These are phyloP conservation scores for Cercospora sp. DNA, from an alignment of 2,329 filamentous ascomycete genomes.

Conservation along the genomic window DNA sequence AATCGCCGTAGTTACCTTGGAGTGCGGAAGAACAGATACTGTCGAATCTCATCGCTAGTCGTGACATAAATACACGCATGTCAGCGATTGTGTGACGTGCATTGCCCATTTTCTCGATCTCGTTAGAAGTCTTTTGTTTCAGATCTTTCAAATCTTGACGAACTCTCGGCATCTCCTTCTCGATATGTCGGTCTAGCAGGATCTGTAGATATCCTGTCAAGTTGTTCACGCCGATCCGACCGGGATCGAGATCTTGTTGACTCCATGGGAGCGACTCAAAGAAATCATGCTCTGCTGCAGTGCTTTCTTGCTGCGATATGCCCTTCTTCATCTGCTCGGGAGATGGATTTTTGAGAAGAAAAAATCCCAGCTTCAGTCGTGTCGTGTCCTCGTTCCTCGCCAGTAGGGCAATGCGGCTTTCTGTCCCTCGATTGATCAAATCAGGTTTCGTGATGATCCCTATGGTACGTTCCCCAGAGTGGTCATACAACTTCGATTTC, in stretches of 20 bases:
- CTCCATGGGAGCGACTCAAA: not conserved
- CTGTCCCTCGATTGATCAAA: constrained; percentile 34
- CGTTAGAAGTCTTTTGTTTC: not conserved
- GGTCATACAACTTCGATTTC: constrained; percentile 42
- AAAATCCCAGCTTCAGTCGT: constrained; percentile 38
- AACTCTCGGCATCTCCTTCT: not conserved
- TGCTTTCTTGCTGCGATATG: not conserved
- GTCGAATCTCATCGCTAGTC: not conserved
- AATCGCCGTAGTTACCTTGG: not conserved
- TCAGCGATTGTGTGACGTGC: not conserved
- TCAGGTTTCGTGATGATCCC: constrained; percentile 44
- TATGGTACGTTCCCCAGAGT: constrained; percentile 37
- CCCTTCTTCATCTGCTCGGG: constrained; percentile 32
- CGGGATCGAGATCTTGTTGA: not conserved
- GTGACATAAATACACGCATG: not conserved
- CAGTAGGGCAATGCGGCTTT: constrained; percentile 31
- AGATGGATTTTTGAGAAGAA: constrained; percentile 36
- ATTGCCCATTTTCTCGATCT: not conserved
- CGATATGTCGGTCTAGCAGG: not conserved
- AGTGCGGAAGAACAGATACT: not conserved
- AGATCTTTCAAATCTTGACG: not conserved
- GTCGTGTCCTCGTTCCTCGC: constrained; percentile 27
- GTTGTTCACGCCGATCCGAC: not conserved
- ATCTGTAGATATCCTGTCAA: not conserved
- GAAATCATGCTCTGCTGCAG: not conserved